These are phyloP conservation scores for Diplosphaera chodatii DNA, from an alignment of 139 green algal species.

Conservation along the genomic window DNA sequence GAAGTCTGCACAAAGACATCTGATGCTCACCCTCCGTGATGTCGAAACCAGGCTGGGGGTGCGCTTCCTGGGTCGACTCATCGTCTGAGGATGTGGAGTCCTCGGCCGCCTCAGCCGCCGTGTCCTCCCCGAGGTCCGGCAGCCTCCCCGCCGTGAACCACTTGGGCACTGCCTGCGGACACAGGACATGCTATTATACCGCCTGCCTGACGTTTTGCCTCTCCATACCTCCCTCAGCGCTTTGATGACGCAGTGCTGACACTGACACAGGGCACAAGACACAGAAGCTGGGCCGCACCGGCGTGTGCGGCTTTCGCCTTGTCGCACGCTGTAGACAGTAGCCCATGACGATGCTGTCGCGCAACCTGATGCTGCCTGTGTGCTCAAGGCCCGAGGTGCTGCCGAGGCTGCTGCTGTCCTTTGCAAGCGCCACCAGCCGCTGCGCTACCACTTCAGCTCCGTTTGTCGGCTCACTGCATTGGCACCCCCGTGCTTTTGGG, in stretches of 20 bases:
- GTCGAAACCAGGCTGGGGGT: background rate
- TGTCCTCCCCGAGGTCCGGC: background rate
- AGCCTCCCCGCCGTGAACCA: conserved; percentile 37
- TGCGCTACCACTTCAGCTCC: conserved; percentile 37
- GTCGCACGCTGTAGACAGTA: conserved; percentile 47
- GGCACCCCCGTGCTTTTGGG: too few species aligned
- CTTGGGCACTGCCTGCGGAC: conserved; percentile 44
- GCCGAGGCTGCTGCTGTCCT: background rate
- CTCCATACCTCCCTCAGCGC: too few species aligned
- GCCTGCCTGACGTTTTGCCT: too few species aligned
- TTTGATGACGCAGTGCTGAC: too few species aligned
- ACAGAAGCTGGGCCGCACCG: background rate
- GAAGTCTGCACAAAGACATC: background rate
- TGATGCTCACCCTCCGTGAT: background rate
- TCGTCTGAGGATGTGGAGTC: background rate
- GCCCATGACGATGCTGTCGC: conserved; percentile 54
- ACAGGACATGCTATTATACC: too few species aligned
- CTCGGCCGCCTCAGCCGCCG: background rate
- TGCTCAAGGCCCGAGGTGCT: background rate
- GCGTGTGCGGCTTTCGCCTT: background rate
- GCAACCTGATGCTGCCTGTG: conserved; percentile 24
- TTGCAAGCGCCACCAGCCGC: conserved; percentile 14
- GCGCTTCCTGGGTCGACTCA: background rate
- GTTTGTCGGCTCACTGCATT: conserved; percentile 34
- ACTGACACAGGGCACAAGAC: too few species aligned